Percentiles rank a stretch among this genome's conserved stretches.
Evolutionary conservation across 1,139 yeast genomes (phyloP).

Genomic region (Debaryomyces nepalensis): DNA sequence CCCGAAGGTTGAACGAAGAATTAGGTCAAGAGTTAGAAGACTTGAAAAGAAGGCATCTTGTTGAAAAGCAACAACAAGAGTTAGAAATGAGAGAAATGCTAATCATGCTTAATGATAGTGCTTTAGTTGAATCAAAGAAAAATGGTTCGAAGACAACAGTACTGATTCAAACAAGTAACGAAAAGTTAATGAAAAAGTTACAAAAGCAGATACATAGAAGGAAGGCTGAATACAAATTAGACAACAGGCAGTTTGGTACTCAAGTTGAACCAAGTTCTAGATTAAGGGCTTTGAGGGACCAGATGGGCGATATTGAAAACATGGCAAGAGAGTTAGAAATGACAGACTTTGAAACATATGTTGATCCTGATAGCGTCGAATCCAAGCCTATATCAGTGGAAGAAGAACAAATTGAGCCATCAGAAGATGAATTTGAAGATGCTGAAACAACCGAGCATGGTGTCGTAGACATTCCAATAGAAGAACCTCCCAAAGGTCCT

Average conservation of each 20-base stretch:
- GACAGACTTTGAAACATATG: slow-evolving; percentile 68
- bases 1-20: slow-evolving; percentile 69
- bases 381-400: slow-evolving; percentile 12
- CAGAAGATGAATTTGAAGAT: slow-evolving; percentile 17
- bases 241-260: slow-evolving; percentile 59
- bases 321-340: slow-evolving; percentile 87
- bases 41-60: slow-evolving; percentile 65
- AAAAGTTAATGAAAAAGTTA: slow-evolving; percentile 52
- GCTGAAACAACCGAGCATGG: slow-evolving; percentile 24
- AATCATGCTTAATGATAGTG: slow-evolving; percentile 58
- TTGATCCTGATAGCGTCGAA: slow-evolving; percentile 21
- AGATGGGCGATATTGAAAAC: slow-evolving; percentile 83
- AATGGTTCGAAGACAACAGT: slow-evolving; percentile 45
- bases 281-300: slow-evolving; percentile 73
- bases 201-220: slow-evolving; percentile 65
- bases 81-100: slow-evolving; percentile 85
- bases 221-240: slow-evolving; percentile 63
- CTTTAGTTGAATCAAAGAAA: slow-evolving; percentile 37
- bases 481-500: slow-evolving; percentile 27
- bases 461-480: slow-evolving; percentile 6
- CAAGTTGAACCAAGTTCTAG: slow-evolving; percentile 78
- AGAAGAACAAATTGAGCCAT: slow-evolving; percentile 16
- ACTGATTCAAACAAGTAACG: slow-evolving; percentile 43
- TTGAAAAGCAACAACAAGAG: slow-evolving; percentile 86
- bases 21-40: slow-evolving; percentile 72